Percentiles rank a stretch among this genome's conserved stretches.
These are phyloP conservation scores for Aspergillus awamori DNA, from an alignment of 2,329 filamentous ascomycete species.

Conservation along the genomic window DNA sequence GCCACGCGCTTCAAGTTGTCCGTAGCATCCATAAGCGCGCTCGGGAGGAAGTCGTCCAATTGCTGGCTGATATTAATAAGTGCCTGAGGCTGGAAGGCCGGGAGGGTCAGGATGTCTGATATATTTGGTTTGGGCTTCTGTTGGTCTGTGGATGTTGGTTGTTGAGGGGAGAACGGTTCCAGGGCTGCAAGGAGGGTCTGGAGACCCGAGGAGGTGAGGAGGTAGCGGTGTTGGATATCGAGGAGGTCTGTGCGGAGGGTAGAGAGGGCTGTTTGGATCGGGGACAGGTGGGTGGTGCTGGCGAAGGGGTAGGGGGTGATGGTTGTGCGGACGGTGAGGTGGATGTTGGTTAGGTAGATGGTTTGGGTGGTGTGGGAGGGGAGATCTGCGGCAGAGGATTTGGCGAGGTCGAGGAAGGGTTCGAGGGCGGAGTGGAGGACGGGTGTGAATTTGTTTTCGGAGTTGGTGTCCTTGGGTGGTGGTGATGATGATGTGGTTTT, in stretches of 20 bases:
- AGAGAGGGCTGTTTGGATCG: constrained; percentile 57
- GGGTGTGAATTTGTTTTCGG: constrained; percentile 70
- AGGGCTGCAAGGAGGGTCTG: constrained; percentile 64
- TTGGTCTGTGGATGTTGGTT: constrained; percentile 20
- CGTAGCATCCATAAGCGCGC: constrained; percentile 87
- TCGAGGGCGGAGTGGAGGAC: constrained; percentile 80
- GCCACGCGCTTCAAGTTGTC: constrained; percentile 76
- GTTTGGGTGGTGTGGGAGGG: constrained; percentile 48
- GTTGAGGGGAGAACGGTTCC: constrained; percentile 39
- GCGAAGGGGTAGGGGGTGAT: constrained; percentile 61
- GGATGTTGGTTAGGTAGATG: constrained; percentile 52
- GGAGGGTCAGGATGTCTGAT: constrained; percentile 57
- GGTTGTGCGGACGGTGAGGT: constrained; percentile 44
- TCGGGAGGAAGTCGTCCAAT: constrained; percentile 88
- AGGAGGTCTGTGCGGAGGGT: constrained; percentile 57
- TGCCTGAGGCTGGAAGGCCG: constrained; percentile 60
- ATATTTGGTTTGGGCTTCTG: constrained; percentile 51
- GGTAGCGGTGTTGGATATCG: constrained; percentile 70
- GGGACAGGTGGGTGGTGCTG: constrained; percentile 59
- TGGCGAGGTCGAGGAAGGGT: constrained; percentile 72
- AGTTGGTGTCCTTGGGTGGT: neutral
- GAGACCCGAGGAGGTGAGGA: constrained; percentile 75
- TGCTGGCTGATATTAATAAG: constrained; percentile 72
- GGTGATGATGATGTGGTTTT: neutral
- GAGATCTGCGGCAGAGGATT: constrained; percentile 55